A percentile compares a stretch with the other conserved stretches of the same genome.
Conservation (phyloP, 805 yeast genomes). For the Hanseniaspora nectarophila region DNA sequence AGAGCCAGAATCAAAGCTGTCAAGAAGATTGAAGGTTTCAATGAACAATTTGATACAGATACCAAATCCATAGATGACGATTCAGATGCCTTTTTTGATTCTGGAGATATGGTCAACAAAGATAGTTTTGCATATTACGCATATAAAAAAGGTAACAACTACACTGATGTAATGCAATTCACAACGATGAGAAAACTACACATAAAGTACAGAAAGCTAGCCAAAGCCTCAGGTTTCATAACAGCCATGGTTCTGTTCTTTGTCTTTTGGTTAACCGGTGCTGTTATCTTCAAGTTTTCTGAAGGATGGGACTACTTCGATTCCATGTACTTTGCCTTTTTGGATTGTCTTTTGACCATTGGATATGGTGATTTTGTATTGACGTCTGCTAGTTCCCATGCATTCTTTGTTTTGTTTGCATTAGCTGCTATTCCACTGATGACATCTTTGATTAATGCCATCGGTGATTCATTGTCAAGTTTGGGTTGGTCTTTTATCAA, state of each 20-base stretch:
- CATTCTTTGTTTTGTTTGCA: constrained; percentile 71
- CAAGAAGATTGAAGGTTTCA: constrained; percentile 20
- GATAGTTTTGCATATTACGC: constrained; percentile 1
- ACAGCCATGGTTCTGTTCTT: constrained; percentile 37
- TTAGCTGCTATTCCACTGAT: constrained; percentile 73
- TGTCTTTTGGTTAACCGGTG: constrained; percentile 63
- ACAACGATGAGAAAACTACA: constrained; percentile 44
- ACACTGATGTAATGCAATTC: constrained; percentile 41
- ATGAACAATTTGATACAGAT: not conserved
- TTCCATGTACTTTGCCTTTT: constrained; percentile 61
- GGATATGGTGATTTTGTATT: constrained; percentile 86
- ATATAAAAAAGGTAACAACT: constrained; percentile 15
- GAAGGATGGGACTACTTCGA: constrained; percentile 67
- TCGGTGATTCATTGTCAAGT: constrained; percentile 49
- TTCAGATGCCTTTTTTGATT: not conserved
- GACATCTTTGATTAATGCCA: constrained; percentile 64
- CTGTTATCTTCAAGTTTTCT: constrained; percentile 43
- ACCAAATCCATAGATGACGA: not conserved
- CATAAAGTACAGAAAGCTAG: constrained; percentile 30
- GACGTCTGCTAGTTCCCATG: constrained; percentile 65
- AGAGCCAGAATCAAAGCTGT: constrained; percentile 31
- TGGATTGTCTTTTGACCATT: constrained; percentile 58
- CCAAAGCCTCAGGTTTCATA: constrained; percentile 32
- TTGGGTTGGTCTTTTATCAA: constrained; percentile 20
- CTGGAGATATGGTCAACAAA: not conserved